phyloP scores from a whole-genome alignment of 225 moss, liverwort and hornwort species.

The Anthoceros angustus region DNA sequence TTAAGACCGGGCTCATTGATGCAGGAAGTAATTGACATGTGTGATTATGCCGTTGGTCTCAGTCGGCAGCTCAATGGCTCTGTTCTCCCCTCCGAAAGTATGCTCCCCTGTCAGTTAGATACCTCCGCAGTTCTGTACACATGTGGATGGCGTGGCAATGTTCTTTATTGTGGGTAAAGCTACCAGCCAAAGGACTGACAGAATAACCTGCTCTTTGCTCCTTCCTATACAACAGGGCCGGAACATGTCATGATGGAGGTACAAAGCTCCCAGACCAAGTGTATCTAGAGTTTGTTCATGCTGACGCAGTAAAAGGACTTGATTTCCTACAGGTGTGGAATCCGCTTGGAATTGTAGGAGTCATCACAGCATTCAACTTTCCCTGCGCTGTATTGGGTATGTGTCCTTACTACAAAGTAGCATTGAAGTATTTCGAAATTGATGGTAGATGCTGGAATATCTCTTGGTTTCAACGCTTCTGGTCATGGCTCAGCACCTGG shows the following conservation, averaged over 20 bases:
- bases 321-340: slow-evolving; percentile 59
- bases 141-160: background rate
- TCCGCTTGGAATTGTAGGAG: slow-evolving; percentile 88
- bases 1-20: background rate
- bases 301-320: background rate
- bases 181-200: no score
- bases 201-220: background rate
- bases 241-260: slow-evolving; percentile 96
- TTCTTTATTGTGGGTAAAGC: no score
- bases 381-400: slow-evolving; percentile 94
- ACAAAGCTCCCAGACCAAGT: background rate
- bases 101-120: slow-evolving; percentile 12
- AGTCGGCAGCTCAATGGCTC: slow-evolving; percentile 94
- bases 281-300: background rate
- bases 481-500: background rate
- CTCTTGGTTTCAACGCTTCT: background rate
- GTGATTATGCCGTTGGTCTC: slow-evolving; percentile 92
- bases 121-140: background rate
- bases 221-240: slow-evolving; percentile 38
- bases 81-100: slow-evolving; percentile 94
- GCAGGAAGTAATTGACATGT: slow-evolving; percentile 97
- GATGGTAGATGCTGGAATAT: background rate
- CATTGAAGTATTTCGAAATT: no score
- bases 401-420: background rate
- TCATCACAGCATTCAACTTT: slow-evolving; percentile 89